Conservation (phyloP, 2,329 filamentous ascomycete genomes). For the Xylariaceae sp. region DNA sequence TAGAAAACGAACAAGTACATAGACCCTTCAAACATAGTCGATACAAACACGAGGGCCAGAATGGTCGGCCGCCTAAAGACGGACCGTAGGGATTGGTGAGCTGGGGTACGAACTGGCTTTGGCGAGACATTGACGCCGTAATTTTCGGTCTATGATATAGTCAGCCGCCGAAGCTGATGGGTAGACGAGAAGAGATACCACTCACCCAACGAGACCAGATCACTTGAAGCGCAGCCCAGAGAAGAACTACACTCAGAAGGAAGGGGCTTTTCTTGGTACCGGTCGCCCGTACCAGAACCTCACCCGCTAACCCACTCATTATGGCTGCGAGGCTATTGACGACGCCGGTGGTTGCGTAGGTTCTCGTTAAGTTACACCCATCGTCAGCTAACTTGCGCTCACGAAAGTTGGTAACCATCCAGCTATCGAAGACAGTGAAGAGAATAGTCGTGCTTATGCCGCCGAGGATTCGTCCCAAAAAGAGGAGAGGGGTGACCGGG, state of each 20-base stretch:
- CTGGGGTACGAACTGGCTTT: not conserved
- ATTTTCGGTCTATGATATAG: slow-evolving; percentile 35
- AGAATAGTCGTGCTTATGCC: slow-evolving; percentile 63
- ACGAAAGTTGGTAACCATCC: slow-evolving; percentile 64
- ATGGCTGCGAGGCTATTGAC: slow-evolving; percentile 64
- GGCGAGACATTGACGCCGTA: slow-evolving; percentile 30
- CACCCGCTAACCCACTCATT: slow-evolving; percentile 56
- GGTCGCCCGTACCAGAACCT: slow-evolving; percentile 54
- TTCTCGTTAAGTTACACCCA: slow-evolving; percentile 42
- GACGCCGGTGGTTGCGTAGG: slow-evolving; percentile 60
- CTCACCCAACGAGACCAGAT: slow-evolving; percentile 57
- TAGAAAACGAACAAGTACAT: slow-evolving; percentile 70
- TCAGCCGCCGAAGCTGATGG: slow-evolving; percentile 12
- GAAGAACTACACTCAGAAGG: slow-evolving; percentile 50
- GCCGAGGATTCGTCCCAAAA: slow-evolving; percentile 59
- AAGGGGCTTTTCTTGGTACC: slow-evolving; percentile 60
- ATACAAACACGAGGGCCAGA: slow-evolving; percentile 56
- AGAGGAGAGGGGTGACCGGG: slow-evolving; percentile 50
- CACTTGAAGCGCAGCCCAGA: slow-evolving; percentile 50
- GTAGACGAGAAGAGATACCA: slow-evolving; percentile 4
- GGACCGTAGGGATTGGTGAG: slow-evolving; percentile 25
- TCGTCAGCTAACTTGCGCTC: slow-evolving; percentile 50
- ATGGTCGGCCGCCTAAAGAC: slow-evolving; percentile 52
- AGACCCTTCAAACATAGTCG: slow-evolving; percentile 64
- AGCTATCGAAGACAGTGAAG: slow-evolving; percentile 64